These are phyloP conservation scores for Globisporangium lucens DNA, from an alignment of 352 stramenopile species.

Conservation along the genomic window DNA sequence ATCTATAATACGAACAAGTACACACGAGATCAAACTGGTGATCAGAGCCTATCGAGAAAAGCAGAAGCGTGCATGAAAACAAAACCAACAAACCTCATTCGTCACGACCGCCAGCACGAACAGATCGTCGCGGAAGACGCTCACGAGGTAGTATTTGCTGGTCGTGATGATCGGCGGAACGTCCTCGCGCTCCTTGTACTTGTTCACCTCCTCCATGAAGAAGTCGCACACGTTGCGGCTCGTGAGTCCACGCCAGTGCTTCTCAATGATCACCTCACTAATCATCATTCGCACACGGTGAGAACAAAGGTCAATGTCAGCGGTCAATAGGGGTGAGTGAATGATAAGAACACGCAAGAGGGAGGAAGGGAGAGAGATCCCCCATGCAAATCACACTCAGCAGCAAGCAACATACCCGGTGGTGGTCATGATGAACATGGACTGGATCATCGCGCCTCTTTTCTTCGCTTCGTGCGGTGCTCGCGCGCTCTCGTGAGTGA, in stretches of 20 bases:
- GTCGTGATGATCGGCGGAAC: slow-evolving; percentile 87
- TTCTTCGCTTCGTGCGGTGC: not conserved
- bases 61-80: not conserved
- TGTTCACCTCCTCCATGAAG: slow-evolving; percentile 97
- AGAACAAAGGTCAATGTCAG: slow-evolving; percentile 8
- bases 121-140: slow-evolving; percentile 92
- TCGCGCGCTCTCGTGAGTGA: not conserved
- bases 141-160: slow-evolving; percentile 90
- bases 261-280: slow-evolving; percentile 98
- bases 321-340: not conserved
- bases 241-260: slow-evolving; percentile 96
- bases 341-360: not conserved
- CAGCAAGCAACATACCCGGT: slow-evolving; percentile 32
- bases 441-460: slow-evolving; percentile 91
- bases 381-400: not conserved
- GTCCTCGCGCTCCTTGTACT: slow-evolving; percentile 84
- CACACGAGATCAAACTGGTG: not conserved
- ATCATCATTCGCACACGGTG: not conserved
- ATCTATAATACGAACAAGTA: slow-evolving; percentile 39
- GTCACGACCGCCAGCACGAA: slow-evolving; percentile 95
- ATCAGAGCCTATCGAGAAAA: not conserved
- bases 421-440: slow-evolving; percentile 96
- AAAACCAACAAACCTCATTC: slow-evolving; percentile 74
- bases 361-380: not conserved
- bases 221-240: slow-evolving; percentile 95